Conservation (phyloP, 345 rosid species). For the Heritiera littoralis region DNA sequence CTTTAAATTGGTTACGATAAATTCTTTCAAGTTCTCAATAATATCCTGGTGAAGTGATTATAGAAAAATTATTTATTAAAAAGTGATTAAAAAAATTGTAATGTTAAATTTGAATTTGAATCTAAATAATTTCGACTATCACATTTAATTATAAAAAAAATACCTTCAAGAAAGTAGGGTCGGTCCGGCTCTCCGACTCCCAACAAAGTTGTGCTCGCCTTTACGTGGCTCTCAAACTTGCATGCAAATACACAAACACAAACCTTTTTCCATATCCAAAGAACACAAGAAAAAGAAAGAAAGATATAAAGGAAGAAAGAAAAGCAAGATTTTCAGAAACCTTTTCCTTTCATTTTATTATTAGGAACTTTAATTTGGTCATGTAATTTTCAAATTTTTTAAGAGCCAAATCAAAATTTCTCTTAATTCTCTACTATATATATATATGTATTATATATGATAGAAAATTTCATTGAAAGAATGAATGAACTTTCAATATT, state of each 20-base stretch:
- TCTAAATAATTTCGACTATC: too few relatives aligned
- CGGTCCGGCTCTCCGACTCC: conserved; percentile 31
- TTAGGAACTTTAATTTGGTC: too few relatives aligned
- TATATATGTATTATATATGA: too few relatives aligned
- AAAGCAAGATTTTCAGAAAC: neutral
- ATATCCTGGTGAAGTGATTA: too few relatives aligned
- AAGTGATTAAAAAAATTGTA: too few relatives aligned
- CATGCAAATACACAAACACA: neutral
- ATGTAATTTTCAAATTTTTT: neutral
- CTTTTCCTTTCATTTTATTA: neutral
- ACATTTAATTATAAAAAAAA: neutral
- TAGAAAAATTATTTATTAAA: too few relatives aligned
- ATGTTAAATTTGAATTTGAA: too few relatives aligned
- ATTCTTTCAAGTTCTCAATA: too few relatives aligned
- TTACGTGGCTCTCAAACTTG: conserved; percentile 21
- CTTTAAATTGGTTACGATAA: conserved; percentile 24
- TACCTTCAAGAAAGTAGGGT: conserved; percentile 31
- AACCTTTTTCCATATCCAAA: neutral
- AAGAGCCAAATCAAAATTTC: too few relatives aligned
- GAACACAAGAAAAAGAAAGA: neutral
- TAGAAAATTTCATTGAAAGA: too few relatives aligned
- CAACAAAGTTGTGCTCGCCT: conserved; percentile 17
- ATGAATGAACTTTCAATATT: too few relatives aligned
- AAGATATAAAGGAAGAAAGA: neutral
- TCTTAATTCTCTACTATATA: too few relatives aligned